phyloP scores from a whole-genome alignment of 345 rosid genomes.

The Eutrema japonicum region DNA sequence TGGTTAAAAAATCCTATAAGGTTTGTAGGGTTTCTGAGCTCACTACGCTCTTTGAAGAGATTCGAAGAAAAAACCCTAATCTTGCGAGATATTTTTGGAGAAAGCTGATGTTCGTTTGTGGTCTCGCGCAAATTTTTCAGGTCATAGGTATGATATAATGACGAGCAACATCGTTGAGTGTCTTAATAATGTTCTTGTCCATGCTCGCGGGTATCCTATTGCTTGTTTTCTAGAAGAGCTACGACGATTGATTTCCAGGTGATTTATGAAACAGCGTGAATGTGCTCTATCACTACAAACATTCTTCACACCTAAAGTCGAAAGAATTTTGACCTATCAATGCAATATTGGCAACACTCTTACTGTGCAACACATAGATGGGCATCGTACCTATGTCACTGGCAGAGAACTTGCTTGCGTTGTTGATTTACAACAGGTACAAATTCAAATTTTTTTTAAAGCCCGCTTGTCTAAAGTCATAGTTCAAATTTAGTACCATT shows the following conservation, averaged over 20 bases:
- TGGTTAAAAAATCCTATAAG: background rate
- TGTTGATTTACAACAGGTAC: too few species aligned
- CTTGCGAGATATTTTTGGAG: background rate
- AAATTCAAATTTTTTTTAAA: too few species aligned
- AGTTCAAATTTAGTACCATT: too few species aligned
- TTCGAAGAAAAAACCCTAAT: background rate
- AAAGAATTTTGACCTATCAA: background rate
- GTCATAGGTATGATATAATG: background rate
- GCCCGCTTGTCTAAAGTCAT: too few species aligned
- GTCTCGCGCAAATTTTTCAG: background rate
- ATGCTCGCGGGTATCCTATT: background rate
- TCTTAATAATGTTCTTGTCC: background rate
- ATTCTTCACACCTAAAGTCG: background rate
- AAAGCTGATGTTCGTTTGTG: background rate
- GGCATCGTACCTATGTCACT: background rate
- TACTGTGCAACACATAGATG: background rate
- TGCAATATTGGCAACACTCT: background rate
- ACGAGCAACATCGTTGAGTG: background rate
- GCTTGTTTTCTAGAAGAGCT: background rate
- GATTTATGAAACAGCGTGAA: background rate
- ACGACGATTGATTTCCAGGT: background rate
- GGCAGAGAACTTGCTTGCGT: background rate
- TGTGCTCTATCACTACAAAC: too few species aligned
- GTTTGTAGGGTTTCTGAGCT: background rate
- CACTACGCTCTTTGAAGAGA: background rate